Base-by-base conservation (phyloP, 2,329 filamentous ascomycete genomes). In the Neocucurbitaria cava region DNA sequence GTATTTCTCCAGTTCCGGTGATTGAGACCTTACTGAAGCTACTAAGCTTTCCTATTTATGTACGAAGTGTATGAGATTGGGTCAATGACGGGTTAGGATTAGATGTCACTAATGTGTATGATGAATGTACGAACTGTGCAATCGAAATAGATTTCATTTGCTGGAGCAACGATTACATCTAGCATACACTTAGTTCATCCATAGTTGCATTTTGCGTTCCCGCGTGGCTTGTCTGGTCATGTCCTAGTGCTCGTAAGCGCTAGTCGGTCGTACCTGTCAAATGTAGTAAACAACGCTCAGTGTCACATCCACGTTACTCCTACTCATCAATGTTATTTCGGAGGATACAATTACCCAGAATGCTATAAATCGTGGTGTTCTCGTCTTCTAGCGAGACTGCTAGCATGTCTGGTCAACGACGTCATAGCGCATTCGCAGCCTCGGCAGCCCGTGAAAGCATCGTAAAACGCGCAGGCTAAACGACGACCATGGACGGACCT, bases 361-460 rank as follows among this genome's bases (percentile, higher is more conserved):
- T 17, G 15, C 15, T 15, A 2, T 15, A n/a, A 35, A 3, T 17
- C 9, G 8, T 35, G 13, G 13, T 17, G 5, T 13, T 35, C 17
- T 17, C 15, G 31, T 15, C 31, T 35, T n/a, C 31, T 5, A 17
- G 17, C 31, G 5, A 35, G 17, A 10, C 2, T 13, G 15, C 31
- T 5, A 35, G 18, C 36, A 46, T 20, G 23, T 3, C 18, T 31
- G 18, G 46, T 23, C 21, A 26, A 23, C 33, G 35, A 45, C 48
- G 48, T 51, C 49, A 51, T 51, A 33, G 42, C 42, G 33, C 49
- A 51, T 30, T 3, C 24, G 24, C 24, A 10, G 36, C 49, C 49
- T 52, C 49, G 49, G 49, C 28, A 41, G 10, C 23, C 23, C 42
- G 21, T 21, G 46, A 26, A 39, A 10, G 18, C 11, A 41, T n/a